Conservation (phyloP, 2,329 filamentous ascomycete species). For the Malbranchea zuffiana region DNA sequence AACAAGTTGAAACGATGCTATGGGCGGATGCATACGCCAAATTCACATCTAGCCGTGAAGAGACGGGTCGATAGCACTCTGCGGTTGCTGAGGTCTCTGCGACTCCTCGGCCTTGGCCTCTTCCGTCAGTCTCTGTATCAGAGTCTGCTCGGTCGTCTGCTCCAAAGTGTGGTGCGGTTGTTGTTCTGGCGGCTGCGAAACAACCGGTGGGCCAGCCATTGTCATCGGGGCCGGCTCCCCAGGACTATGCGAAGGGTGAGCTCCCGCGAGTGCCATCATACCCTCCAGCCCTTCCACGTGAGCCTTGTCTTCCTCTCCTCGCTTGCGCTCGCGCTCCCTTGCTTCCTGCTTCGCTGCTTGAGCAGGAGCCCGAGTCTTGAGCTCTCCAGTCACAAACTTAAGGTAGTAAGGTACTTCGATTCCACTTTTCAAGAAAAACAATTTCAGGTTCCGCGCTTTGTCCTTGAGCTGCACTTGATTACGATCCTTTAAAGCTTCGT, state of each 20-base stretch:
- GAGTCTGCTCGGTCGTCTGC: constrained; percentile 33
- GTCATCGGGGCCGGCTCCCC: constrained; percentile 5
- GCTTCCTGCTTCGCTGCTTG: constrained; percentile 42
- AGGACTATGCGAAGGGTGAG: constrained; percentile 24
- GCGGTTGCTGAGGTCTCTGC: constrained; percentile 23
- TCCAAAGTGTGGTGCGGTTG: constrained; percentile 23
- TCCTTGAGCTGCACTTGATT: constrained; percentile 90
- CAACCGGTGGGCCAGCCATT: constrained; percentile 16
- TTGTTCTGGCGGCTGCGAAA: constrained; percentile 10
- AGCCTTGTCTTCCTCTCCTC: constrained; percentile 38
- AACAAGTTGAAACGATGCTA: no score
- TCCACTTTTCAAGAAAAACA: constrained; percentile 85
- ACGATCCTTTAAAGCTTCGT: constrained; percentile 72
- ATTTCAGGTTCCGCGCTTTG: constrained; percentile 78
- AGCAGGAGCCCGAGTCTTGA: constrained; percentile 72
- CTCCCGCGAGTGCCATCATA: constrained; percentile 38
- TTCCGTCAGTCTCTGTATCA: constrained; percentile 36
- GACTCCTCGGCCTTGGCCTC: constrained; percentile 32
- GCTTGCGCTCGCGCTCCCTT: constrained; percentile 37
- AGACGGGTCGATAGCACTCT: constrained; percentile 26
- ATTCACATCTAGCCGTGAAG: constrained; percentile 22
- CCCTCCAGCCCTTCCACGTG: constrained; percentile 39
- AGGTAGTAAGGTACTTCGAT: constrained; percentile 84
- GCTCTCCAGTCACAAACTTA: constrained; percentile 76
- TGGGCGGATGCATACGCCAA: no score